Base-by-base conservation (phyloP, 768 basidiomycete genomes). In the Cantharellus cinnabarinus region DNA sequence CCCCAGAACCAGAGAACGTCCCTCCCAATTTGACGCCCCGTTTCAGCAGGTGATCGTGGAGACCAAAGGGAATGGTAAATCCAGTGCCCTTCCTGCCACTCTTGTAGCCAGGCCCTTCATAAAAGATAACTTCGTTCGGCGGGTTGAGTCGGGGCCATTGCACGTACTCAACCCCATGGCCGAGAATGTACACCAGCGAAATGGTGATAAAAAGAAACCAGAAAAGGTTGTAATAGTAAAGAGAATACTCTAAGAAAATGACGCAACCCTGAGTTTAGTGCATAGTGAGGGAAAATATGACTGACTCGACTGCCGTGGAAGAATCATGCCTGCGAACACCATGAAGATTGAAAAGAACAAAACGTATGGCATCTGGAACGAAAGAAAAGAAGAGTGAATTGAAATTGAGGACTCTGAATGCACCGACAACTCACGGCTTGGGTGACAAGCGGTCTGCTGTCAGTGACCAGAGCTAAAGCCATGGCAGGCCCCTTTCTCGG, bases 141-240 rank as follows among this genome's bases (percentile, higher is more conserved):
- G 89, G 85, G 63, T 85, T 78, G 58, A 99, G 76, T 5, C 83
- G 79, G 7, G 95, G 95, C 88, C 91, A 97, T 14, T 85, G 79
- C 58, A 99, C 94, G 67, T 95, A 99, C 62, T 90, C 87, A 63
- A 93, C 81, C 42, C 93, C 94, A 69, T 94, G 78, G n/a, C 78
- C 69, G 65, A 82, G 63, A 63, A 98, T 89, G 71, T 86, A 91
- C 51, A 72, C 64, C 60, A 83, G 70, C 7, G 89, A 75, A 57
- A 79, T 63, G 41, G 75, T 67, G 51, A 88, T 71, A 50, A 91
- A 67, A 40, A 75, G 64, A 65, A 86, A 74, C 85, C 91, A 91
- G 48, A 95, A 73, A 65, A 84, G 66, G 70, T 87, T 83, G 70
- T 90, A 90, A 67, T 87, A 91, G 61, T 79, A 72, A 44, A 93